These are phyloP conservation scores for Amanita jacksonii DNA, from an alignment of 768 basidiomycete species.

Conservation along the genomic window DNA sequence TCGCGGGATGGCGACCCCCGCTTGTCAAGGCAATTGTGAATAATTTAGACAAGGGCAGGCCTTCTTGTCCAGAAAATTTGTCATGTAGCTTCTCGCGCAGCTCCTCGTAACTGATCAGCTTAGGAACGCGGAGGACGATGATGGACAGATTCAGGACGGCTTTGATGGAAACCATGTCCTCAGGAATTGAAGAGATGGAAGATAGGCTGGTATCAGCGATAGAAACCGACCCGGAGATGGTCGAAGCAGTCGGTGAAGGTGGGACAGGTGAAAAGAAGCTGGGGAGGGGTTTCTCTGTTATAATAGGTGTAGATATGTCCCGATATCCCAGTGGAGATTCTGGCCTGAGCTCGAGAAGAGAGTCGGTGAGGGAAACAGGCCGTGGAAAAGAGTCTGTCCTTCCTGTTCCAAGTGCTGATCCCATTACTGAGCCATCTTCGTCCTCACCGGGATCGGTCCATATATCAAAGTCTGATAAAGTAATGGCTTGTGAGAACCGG, in stretches of 20 bases:
- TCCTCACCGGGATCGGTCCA: constrained; percentile 29
- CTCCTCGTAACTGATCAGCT: constrained; percentile 36
- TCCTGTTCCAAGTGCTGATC: constrained; percentile 3
- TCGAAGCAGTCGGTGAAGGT: constrained; percentile 13
- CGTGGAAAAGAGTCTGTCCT: constrained; percentile 31
- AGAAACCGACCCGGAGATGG: constrained; percentile 26
- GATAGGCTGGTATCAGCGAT: constrained; percentile 22
- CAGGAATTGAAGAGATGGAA: constrained; percentile 10
- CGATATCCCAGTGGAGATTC: constrained; percentile 21
- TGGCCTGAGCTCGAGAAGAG: constrained; percentile 17
- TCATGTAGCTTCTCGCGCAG: constrained; percentile 50
- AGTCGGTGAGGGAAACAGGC: constrained; percentile 26
- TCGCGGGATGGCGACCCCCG: constrained; percentile 11
- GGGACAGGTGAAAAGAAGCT: constrained; percentile 10
- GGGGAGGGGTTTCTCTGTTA: constrained; percentile 1
- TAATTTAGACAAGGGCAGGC: constrained; percentile 37
- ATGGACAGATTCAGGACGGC: constrained; percentile 53
- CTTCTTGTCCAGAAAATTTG: constrained; percentile 59
- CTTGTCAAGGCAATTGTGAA: constrained; percentile 45
- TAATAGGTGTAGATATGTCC: constrained; percentile 7
- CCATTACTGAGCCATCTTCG: constrained; percentile 11
- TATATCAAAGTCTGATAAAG: constrained; percentile 33
- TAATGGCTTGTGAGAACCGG: constrained; percentile 24
- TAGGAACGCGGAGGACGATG: constrained; percentile 48
- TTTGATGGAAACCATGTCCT: constrained; percentile 42